phyloP scores from a whole-genome alignment of 495 filamentous ascomycete genomes.

The Amorphotheca resinae region DNA sequence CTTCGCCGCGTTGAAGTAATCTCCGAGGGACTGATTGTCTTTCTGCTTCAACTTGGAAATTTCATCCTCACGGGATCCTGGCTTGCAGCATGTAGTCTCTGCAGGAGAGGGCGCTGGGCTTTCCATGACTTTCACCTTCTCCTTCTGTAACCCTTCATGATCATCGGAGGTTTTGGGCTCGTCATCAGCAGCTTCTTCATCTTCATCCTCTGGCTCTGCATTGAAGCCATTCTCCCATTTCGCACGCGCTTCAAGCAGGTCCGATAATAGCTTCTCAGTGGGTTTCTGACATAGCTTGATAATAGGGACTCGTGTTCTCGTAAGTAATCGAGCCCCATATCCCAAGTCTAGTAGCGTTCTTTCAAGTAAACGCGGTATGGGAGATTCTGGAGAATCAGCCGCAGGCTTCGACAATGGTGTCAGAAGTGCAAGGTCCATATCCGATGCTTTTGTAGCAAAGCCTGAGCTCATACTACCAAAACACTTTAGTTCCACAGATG shows the following conservation, averaged over 20 bases:
- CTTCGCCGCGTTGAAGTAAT: slow-evolving; percentile 33
- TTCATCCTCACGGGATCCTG: slow-evolving; percentile 19
- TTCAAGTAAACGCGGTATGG: slow-evolving; percentile 52
- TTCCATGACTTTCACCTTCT: neutral
- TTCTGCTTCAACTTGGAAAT: slow-evolving; percentile 28
- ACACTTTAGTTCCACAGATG: slow-evolving; percentile 45
- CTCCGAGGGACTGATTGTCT: slow-evolving; percentile 23
- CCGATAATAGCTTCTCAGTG: slow-evolving; percentile 32
- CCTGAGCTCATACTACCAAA: slow-evolving; percentile 65
- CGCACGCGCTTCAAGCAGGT: slow-evolving; percentile 40
- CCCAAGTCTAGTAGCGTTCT: slow-evolving; percentile 55
- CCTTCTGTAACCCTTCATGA: neutral
- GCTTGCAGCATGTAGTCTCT: neutral
- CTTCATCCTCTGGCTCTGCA: slow-evolving; percentile 26
- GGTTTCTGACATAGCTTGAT: slow-evolving; percentile 69
- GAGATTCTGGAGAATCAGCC: slow-evolving; percentile 38
- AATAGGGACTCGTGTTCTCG: slow-evolving; percentile 66
- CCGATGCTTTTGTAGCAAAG: slow-evolving; percentile 59
- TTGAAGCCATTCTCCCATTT: slow-evolving; percentile 45
- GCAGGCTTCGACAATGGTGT: slow-evolving; percentile 36
- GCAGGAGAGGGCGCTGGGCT: neutral
- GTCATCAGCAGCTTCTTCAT: slow-evolving; percentile 12
- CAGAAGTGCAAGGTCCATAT: slow-evolving; percentile 65
- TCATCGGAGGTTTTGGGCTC: slow-evolving; percentile 1
- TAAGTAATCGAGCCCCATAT: slow-evolving; percentile 55